Percentiles rank a stretch among this genome's conserved stretches.
phyloP scores from a whole-genome alignment of 1,284 basidiomycete species.

The Ceratobasidium theobromae region DNA sequence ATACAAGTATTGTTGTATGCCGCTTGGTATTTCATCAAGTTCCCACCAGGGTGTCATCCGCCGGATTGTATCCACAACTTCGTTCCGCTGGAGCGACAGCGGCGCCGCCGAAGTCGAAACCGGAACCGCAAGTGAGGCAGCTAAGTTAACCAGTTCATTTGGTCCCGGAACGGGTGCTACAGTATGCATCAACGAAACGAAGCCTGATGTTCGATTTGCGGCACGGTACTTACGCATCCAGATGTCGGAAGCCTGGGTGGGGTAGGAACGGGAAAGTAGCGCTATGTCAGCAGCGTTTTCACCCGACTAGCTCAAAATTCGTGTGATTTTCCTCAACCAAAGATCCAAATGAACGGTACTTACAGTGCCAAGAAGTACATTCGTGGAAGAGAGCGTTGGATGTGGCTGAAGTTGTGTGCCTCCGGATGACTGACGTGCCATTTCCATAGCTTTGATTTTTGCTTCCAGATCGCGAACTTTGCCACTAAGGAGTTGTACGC shows the following conservation, averaged over 20 bases:
- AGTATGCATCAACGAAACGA: background rate
- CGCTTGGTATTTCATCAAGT: conserved; percentile 24
- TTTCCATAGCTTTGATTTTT: conserved; percentile 35
- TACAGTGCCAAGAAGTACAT: background rate
- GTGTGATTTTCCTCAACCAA: background rate
- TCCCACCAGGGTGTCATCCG: conserved; percentile 29
- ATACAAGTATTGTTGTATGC: conserved; percentile 14
- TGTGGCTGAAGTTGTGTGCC: background rate
- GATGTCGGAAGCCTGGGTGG: background rate
- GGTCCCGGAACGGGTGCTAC: conserved; percentile 7
- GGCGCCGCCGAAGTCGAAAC: background rate
- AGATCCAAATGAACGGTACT: background rate
- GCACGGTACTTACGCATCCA: conserved; percentile 6
- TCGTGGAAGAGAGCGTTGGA: background rate
- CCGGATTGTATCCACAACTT: background rate
- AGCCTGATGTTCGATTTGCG: background rate
- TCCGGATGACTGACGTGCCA: background rate
- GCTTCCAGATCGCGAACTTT: conserved; percentile 55
- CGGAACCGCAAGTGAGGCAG: conserved; percentile 9
- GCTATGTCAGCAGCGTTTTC: background rate
- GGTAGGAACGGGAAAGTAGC: background rate
- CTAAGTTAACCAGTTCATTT: conserved; percentile 12
- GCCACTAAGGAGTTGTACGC: conserved; percentile 60
- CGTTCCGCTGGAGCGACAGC: background rate
- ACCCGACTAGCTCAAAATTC: background rate